phyloP scores from a whole-genome alignment of 768 basidiomycete genomes.

The Agaricus blazei region DNA sequence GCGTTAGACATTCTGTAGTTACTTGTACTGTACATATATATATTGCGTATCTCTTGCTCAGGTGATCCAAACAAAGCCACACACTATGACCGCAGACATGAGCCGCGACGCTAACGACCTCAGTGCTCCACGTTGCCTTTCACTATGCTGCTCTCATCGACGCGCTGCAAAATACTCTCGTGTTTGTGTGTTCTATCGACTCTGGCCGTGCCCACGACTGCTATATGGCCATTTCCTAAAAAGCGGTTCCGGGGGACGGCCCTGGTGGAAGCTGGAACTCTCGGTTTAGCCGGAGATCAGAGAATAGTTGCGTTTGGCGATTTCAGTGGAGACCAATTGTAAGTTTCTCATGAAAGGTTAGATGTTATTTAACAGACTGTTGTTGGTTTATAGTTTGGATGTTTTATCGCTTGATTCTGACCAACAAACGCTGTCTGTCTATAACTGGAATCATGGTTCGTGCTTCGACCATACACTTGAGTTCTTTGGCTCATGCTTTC shows the following conservation, averaged over 20 bases:
- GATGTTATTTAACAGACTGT: not conserved
- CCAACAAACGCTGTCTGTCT: constrained; percentile 70
- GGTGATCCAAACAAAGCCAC: constrained; percentile 1
- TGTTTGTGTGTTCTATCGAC: not conserved
- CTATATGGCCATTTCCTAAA: constrained; percentile 78
- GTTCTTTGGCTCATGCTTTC: not conserved
- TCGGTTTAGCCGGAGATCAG: constrained; percentile 71
- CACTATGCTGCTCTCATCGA: not conserved
- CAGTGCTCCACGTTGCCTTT: not conserved
- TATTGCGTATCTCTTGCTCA: not conserved
- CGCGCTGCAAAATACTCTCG: not conserved
- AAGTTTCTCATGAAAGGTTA: constrained; percentile 23
- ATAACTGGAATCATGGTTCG: constrained; percentile 81
- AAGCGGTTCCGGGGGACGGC: constrained; percentile 82
- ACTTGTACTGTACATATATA: not conserved
- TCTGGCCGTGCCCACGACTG: constrained; percentile 1
- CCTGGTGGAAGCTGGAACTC: constrained; percentile 70
- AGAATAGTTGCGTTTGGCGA: constrained; percentile 89
- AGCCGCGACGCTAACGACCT: not conserved
- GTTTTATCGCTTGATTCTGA: constrained; percentile 70
- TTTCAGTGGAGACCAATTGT: constrained; percentile 96
- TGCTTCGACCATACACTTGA: not conserved
- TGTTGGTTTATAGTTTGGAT: constrained; percentile 55
- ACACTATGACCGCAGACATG: not conserved
- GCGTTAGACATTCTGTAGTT: constrained; percentile 34